These are phyloP conservation scores for Baudoinia panamericana DNA, from an alignment of 495 filamentous ascomycete species.

Conservation along the genomic window DNA sequence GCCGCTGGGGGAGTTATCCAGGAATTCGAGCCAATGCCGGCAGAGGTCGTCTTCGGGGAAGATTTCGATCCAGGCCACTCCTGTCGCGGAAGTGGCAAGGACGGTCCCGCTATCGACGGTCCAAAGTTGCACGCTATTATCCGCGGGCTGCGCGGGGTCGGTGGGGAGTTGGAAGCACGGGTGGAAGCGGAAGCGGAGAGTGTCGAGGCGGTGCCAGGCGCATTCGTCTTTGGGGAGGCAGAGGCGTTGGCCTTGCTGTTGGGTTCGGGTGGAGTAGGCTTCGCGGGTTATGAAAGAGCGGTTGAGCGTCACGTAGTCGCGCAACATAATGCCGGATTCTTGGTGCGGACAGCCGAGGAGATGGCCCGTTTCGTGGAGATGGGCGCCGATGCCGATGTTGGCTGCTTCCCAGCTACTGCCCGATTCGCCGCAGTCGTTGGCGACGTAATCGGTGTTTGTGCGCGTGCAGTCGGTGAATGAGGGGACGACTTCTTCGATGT, in stretches of 20 bases:
- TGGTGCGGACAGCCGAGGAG: slow-evolving; percentile 79
- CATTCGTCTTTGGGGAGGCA: slow-evolving; percentile 68
- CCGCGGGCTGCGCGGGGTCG: slow-evolving; percentile 50
- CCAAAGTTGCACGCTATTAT: slow-evolving; percentile 79
- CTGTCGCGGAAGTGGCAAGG: slow-evolving; percentile 65
- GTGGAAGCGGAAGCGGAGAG: slow-evolving; percentile 75
- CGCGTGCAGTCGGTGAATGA: slow-evolving; percentile 79
- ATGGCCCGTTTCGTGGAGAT: slow-evolving; percentile 80
- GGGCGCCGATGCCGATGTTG: slow-evolving; percentile 81
- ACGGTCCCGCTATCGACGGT: slow-evolving; percentile 69
- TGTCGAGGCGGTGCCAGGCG: slow-evolving; percentile 77
- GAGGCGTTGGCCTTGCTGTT: slow-evolving; percentile 59
- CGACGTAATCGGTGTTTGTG: slow-evolving; percentile 67
- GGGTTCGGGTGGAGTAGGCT: slow-evolving; percentile 71
- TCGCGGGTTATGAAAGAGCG: slow-evolving; percentile 69
- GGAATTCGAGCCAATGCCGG: slow-evolving; percentile 65
- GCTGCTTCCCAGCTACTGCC: slow-evolving; percentile 87
- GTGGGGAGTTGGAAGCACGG: slow-evolving; percentile 78
- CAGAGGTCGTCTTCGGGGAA: slow-evolving; percentile 65
- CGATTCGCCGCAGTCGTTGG: slow-evolving; percentile 70
- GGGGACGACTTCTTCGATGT: slow-evolving; percentile 72
- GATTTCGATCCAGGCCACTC: slow-evolving; percentile 71
- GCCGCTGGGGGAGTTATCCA: slow-evolving; percentile 40
- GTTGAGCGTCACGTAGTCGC: slow-evolving; percentile 71
- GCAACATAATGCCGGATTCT: slow-evolving; percentile 74